Evolutionary conservation across 2,329 filamentous ascomycete genomes (phyloP), one percentile per base, ranked within the genome.

Genomic region (Pseudogymnoascus sp.): DNA sequence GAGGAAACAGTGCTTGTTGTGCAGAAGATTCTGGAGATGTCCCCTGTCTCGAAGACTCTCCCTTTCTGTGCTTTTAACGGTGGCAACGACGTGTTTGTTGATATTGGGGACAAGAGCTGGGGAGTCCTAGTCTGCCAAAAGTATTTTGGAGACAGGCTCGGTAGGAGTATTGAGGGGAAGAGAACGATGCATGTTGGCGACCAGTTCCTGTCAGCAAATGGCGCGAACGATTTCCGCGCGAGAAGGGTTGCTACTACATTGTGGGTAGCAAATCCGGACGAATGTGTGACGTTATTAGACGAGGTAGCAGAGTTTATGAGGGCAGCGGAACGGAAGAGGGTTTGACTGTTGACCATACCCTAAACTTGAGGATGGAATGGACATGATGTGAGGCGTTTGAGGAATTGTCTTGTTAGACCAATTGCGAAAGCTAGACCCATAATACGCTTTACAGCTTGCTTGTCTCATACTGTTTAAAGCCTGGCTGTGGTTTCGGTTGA

Each of bases 61-160:
- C 94, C 94, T 0, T 99, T 97, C 73, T 99, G 94, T 73, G 94
- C 94, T 21, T 99, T 99, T 80, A 99, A 99, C 75, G 94, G 93
- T 62, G 94, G 94, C 10, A 93, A 94, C 66, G 94, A 99, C 74
- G 92, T 97, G 44, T 99, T 99, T 76, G 92, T 99, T 62, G 94
- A 99, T 42, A 97, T 99, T 71, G 94, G 94, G 63, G 94, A 99
- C 77, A 99, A 99, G 78, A 92, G 88, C 62, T 96, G 92, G 89
- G 94, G 94, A 67, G 94, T 99, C 2, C 82, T 90, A 35, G 91
- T 92, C 3, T 97, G 92, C 73, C 94, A 99, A 78, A 84, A 87
- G 64, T 96, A 91, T 79, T 96, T 97, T 73, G 89, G 89, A 21
- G 66, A 61, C 5, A 56, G 50, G 16, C 64, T 65, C 35, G 62